Evolutionary conservation across 495 filamentous ascomycete genomes (phyloP), one percentile per base, ranked within the genome.

Genomic region (Podospora anserina): DNA sequence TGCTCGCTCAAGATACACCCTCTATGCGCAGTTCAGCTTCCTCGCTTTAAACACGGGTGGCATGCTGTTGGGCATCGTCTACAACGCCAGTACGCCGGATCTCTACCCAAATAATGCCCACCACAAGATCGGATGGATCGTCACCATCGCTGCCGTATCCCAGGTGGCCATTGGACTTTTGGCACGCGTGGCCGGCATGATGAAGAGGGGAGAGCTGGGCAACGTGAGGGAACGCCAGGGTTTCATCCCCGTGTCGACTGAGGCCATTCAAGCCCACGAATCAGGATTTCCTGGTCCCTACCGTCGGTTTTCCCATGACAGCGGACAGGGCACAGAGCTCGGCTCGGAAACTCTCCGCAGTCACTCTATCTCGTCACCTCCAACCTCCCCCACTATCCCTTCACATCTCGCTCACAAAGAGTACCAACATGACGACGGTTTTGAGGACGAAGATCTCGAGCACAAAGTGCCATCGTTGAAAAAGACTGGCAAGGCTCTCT

Each of bases 91-190:
- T 61, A 97, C 93, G 0, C 93, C 93, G 2, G 92, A 97, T 76
- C 80, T 99, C 20, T 98, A 97, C 75, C 86, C 88, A 63, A 90
- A 92, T 74, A 96, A 97, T 75, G 86, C 90, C 5, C 96, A 98
- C 76, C 89, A 92, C 79, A 93, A 90, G 78, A 84, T 95, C 61
- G 95, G 95, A 39, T 98, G 95, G 95, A 82, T 91, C 54, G 83
- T 90, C 34, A 94, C 91, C 13, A 91, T 87, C 82, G 82, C 93
- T 16, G 81, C 91, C 13, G 79, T 82, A 55, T 86, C 82, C 30
- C 94, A 97, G 80, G 85, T 88, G 13, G 66, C 89, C 15, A 81
- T 96, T 74, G 85, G 88, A 20, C 76, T 96, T 62, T 78, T 94
- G 61, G 86, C 86, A 55, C 73, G 75, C 20, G 74, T 84, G 61